Evolutionary conservation across 1,139 yeast species (phyloP).

Genomic region (Hansenula sp.): DNA sequence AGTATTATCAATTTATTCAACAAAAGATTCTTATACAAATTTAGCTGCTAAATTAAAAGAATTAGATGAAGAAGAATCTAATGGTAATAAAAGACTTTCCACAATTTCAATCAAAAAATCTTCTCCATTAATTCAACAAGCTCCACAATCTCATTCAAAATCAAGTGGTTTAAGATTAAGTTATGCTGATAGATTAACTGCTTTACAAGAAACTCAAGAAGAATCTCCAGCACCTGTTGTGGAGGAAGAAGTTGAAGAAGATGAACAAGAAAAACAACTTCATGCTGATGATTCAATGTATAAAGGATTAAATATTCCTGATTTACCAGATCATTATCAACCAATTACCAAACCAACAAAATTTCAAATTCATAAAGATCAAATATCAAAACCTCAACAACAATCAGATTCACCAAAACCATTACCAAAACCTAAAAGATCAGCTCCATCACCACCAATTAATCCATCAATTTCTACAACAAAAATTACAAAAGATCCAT

Average conservation of each 20-base stretch:
- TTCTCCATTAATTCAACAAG: slow-evolving; percentile 27
- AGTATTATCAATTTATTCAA: slow-evolving; percentile 64
- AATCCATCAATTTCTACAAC: slow-evolving; percentile 14
- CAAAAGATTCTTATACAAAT: slow-evolving; percentile 61
- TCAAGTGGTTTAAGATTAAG: slow-evolving; percentile 18
- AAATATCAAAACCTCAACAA: slow-evolving; percentile 4
- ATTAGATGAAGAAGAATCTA: slow-evolving; percentile 21
- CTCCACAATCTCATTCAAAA: slow-evolving; percentile 3
- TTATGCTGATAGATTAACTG: slow-evolving; percentile 23
- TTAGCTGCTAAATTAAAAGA: slow-evolving; percentile 49
- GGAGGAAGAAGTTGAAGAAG: slow-evolving; percentile 28
- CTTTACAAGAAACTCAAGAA: slow-evolving; percentile 8
- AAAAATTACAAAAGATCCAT: slow-evolving; percentile 10
- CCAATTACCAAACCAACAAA: slow-evolving; percentile 4
- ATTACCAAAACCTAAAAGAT: slow-evolving; percentile 17
- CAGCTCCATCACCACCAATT: slow-evolving; percentile 32
- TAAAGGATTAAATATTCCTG: slow-evolving; percentile 14
- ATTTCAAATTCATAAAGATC: slow-evolving; percentile 5
- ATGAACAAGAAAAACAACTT: slow-evolving; percentile 22
- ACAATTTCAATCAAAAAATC: not conserved
- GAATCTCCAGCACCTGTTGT: not conserved
- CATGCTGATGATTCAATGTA: slow-evolving; percentile 5
- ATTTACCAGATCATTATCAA: slow-evolving; percentile 17
- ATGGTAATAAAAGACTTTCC: slow-evolving; percentile 8
- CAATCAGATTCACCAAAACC: slow-evolving; percentile 6